Percentiles rank a stretch among this genome's conserved stretches.
Evolutionary conservation across 2,329 filamentous ascomycete genomes (phyloP).

Genomic region (Fusarium proliferatum): DNA sequence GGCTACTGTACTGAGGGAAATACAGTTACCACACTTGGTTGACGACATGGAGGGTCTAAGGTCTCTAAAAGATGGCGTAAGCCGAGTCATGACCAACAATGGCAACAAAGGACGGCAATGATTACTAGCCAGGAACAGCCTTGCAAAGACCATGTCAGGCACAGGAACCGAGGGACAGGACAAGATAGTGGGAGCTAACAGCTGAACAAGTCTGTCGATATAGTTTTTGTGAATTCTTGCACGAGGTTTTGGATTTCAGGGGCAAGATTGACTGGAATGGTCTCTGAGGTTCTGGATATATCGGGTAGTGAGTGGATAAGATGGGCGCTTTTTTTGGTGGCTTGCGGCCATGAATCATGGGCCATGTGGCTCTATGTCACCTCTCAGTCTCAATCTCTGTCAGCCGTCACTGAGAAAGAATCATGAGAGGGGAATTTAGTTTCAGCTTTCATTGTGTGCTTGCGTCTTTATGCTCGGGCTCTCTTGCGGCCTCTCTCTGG

Average conservation of each 20-base stretch:
- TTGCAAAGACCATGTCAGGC: slow-evolving; percentile 16
- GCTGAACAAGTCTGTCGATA: slow-evolving; percentile 11
- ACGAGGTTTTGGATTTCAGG: slow-evolving; percentile 30
- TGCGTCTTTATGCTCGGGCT: slow-evolving; percentile 5
- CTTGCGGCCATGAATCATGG: slow-evolving; percentile 33
- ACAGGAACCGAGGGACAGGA: slow-evolving; percentile 19
- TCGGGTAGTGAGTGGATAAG: background rate
- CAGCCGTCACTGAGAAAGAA: background rate
- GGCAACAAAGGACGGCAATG: slow-evolving; percentile 31
- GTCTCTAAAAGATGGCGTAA: slow-evolving; percentile 21
- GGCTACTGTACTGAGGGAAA: background rate
- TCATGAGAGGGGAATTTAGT: background rate
- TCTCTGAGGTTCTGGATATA: slow-evolving; percentile 23
- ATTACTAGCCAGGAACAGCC: slow-evolving; percentile 35
- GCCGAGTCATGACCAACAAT: slow-evolving; percentile 36
- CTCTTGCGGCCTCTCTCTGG: slow-evolving; percentile 10
- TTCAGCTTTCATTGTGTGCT: background rate
- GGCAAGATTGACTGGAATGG: slow-evolving; percentile 30
- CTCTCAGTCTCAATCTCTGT: background rate
- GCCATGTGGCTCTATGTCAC: slow-evolving; percentile 15
- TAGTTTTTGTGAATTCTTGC: slow-evolving; percentile 34
- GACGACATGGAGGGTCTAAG: slow-evolving; percentile 11
- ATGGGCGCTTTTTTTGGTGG: slow-evolving; percentile 19
- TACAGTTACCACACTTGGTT: background rate
- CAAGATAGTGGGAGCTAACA: background rate